Percentiles rank a stretch among this genome's conserved stretches.
These are phyloP conservation scores for Citrus cavaleriei DNA, from an alignment of 345 rosid genomes.

Conservation along the genomic window DNA sequence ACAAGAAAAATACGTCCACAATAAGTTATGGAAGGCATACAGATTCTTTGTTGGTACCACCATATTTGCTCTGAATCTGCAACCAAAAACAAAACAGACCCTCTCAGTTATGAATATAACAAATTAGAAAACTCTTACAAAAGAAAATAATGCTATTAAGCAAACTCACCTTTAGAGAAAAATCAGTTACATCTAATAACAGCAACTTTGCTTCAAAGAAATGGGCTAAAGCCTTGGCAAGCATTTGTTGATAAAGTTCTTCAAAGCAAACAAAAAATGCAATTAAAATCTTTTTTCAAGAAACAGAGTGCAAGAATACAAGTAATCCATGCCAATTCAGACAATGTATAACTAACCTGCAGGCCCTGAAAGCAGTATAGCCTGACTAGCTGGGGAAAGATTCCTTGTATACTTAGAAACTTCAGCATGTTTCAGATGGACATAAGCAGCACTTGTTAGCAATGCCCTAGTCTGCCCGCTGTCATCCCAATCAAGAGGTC, in stretches of 20 bases:
- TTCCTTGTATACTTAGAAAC: conserved; percentile 76
- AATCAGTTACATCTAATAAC: conserved; percentile 76
- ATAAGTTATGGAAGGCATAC: conserved; percentile 33
- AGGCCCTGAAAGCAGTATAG: conserved; percentile 93
- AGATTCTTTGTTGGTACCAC: conserved; percentile 51
- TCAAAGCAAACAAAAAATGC: conserved; percentile 6
- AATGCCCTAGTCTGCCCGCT: conserved; percentile 86
- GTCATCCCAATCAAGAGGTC: conserved; percentile 23
- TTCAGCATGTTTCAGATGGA: conserved; percentile 88
- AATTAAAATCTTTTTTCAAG: not conserved
- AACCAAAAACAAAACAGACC: conserved; percentile 1
- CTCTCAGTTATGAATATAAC: not conserved
- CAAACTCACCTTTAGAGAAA: conserved; percentile 68
- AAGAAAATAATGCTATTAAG: not conserved
- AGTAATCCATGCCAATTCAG: not conserved
- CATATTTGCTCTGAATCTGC: conserved; percentile 88
- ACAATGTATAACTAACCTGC: conserved; percentile 47
- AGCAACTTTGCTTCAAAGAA: conserved; percentile 89
- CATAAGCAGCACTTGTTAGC: conserved; percentile 91
- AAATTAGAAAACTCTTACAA: not conserved
- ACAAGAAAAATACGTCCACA: not conserved
- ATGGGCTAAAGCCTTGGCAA: conserved; percentile 93
- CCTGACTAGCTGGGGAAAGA: conserved; percentile 79
- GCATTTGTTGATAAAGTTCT: conserved; percentile 99
- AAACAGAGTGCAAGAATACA: not conserved